These are phyloP conservation scores for Prunus salicina DNA, from an alignment of 306 rosid species.

Conservation along the genomic window DNA sequence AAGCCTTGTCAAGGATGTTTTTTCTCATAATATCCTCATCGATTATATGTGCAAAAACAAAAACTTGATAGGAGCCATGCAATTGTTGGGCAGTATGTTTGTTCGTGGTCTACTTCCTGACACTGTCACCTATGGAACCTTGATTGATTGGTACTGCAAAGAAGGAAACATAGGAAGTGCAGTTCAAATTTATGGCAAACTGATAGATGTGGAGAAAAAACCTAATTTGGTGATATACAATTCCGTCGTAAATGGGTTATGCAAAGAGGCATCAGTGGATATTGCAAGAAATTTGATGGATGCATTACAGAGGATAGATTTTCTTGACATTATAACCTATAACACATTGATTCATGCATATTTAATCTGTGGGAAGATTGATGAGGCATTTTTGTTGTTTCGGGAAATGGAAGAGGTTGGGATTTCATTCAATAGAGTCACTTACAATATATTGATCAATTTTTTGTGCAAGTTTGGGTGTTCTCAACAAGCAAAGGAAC, in stretches of 20 bases:
- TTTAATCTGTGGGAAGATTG: slow-evolving; percentile 35
- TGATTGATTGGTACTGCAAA: slow-evolving; percentile 49
- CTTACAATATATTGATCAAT: slow-evolving; percentile 53
- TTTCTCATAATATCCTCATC: slow-evolving; percentile 50
- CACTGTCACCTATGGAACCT: slow-evolving; percentile 44
- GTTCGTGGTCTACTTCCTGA: slow-evolving; percentile 47
- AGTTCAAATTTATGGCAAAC: slow-evolving; percentile 33
- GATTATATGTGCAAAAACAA: slow-evolving; percentile 37
- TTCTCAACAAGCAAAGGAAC: slow-evolving; percentile 40
- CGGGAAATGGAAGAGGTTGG: slow-evolving; percentile 40
- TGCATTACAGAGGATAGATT: slow-evolving; percentile 23
- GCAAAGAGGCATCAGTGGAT: slow-evolving; percentile 32
- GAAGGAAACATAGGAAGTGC: slow-evolving; percentile 36
- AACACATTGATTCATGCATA: slow-evolving; percentile 51
- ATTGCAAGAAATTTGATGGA: slow-evolving; percentile 34
- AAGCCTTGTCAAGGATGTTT: slow-evolving; percentile 32
- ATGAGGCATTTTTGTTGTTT: slow-evolving; percentile 31
- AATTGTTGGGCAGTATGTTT: slow-evolving; percentile 46
- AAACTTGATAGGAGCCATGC: slow-evolving; percentile 35
- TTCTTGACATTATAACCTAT: slow-evolving; percentile 37
- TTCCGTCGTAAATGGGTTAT: slow-evolving; percentile 45
- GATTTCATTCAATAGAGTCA: slow-evolving; percentile 34
- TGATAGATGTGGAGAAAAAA: slow-evolving; percentile 37
- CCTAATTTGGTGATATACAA: slow-evolving; percentile 50
- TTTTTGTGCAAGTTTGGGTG: slow-evolving; percentile 48